These are phyloP conservation scores for Phytopythium ostracodes DNA, from an alignment of 352 stramenopile species.

Conservation along the genomic window DNA sequence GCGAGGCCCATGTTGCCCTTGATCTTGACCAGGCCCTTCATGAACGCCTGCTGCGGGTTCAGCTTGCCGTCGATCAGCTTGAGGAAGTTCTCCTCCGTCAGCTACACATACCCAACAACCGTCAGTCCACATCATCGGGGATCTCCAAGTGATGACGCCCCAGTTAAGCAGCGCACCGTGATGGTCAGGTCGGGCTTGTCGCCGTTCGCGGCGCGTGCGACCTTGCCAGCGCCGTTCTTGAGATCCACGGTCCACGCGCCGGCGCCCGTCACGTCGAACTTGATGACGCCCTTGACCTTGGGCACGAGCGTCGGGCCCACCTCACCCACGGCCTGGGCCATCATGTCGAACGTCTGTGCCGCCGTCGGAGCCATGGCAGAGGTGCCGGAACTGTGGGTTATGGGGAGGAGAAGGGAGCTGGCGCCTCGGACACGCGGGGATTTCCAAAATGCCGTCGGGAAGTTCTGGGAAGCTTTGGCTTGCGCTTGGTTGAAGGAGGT, in stretches of 20 bases:
- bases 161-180: conserved; percentile 21
- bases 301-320: conserved; percentile 61
- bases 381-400: not conserved
- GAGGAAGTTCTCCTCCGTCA: conserved; percentile 74
- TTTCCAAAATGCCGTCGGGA: not conserved
- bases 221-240: conserved; percentile 69
- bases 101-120: conserved; percentile 10
- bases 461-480: not conserved
- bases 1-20: conserved; percentile 94
- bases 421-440: not conserved
- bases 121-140: not conserved
- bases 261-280: conserved; percentile 69
- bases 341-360: conserved; percentile 65
- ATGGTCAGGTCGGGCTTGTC: conserved; percentile 80
- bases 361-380: conserved; percentile 33
- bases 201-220: conserved; percentile 31
- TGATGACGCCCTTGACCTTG: conserved; percentile 79
- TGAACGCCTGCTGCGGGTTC: conserved; percentile 92
- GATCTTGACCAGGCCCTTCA: conserved; percentile 94
- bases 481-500: conserved; percentile 1
- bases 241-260: conserved; percentile 76
- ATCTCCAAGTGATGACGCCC: not conserved
- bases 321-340: conserved; percentile 63
- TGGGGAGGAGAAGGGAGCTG: not conserved
- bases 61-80: conserved; percentile 85